Base-by-base conservation (phyloP, 1,139 yeast genomes). In the Candida labiduridarum region DNA sequence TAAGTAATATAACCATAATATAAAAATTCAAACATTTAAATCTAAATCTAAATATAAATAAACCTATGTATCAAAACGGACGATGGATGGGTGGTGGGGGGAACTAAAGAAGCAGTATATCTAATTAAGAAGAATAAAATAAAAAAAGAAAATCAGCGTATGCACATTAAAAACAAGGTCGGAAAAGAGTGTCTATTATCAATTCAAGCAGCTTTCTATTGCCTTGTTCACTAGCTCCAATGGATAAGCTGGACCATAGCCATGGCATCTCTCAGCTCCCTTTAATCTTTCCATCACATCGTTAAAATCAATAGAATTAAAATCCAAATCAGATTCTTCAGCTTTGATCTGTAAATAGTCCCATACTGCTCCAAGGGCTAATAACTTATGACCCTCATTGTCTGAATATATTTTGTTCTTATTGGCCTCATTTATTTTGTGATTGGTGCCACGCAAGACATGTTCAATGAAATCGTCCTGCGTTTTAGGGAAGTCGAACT, bases 341-440 rank as follows among this genome's bases (percentile, higher is more conserved):
- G 75, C 73, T 53, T 78, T 72, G 15, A 76, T 67, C 55, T 72
- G 76, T 41, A 87, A 65, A 60, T 86, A 87, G 62, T 89, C 94
- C 96, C 96, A 89, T 0, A 88, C 85, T 0, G 94, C 94, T 10
- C 90, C 85, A 0, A 89, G 74, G 0, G 91, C 89, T 53, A 89
- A 71, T 52, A 88, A 74, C 60, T 78, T 79, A 22, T 59, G 49
- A 4, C 75, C 75, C 4, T 74, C 68, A 35, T 57, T 56, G 31
- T 70, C 72, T 39, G 66, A 68, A 52, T 76, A 76, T 8, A 74
- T 70, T 54, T 66, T 68, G 52, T 68, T 66, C 25, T 64, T 55
- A 38, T 52, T 54, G 15, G 59, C 62, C 4, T 56, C 58, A 27
- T 63, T 55, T 29, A 65, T 54, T 1, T 47, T 36, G 49, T 62